Conservation (phyloP, 176 grass and related monocot species). For the Carex parvula region DNA sequence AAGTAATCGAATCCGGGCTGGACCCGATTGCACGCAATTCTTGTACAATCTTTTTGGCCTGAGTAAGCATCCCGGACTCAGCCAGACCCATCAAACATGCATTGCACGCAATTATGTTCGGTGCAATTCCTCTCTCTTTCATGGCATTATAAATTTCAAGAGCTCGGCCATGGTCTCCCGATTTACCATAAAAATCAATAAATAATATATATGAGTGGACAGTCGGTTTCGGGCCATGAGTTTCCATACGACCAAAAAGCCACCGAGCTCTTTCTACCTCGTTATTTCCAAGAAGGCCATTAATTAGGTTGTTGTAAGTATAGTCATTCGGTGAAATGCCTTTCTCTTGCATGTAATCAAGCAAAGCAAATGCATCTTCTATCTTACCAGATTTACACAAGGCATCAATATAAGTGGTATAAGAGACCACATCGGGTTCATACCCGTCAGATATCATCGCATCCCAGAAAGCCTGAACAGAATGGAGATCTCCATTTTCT, state of each 20-base stretch:
- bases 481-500: slow-evolving; percentile 54
- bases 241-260: slow-evolving; percentile 68
- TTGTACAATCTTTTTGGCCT: slow-evolving; percentile 72
- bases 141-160: slow-evolving; percentile 63
- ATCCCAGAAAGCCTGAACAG: slow-evolving; percentile 58
- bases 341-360: slow-evolving; percentile 62
- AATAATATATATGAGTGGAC: slow-evolving; percentile 81
- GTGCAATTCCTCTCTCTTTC: slow-evolving; percentile 79
- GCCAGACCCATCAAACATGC: slow-evolving; percentile 78
- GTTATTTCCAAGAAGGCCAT: slow-evolving; percentile 64
- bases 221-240: slow-evolving; percentile 64
- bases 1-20: slow-evolving; percentile 73
- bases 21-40: slow-evolving; percentile 69
- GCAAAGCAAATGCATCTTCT: slow-evolving; percentile 53
- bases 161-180: slow-evolving; percentile 57
- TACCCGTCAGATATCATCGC: slow-evolving; percentile 73
- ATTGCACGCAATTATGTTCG: slow-evolving; percentile 75
- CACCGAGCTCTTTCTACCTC: slow-evolving; percentile 43
- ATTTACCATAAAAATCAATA: slow-evolving; percentile 86
- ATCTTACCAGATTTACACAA: slow-evolving; percentile 71
- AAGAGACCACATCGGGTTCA: slow-evolving; percentile 61
- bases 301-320: slow-evolving; percentile 83
- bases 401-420: slow-evolving; percentile 55
- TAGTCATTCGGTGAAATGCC: slow-evolving; percentile 62
- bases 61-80: slow-evolving; percentile 61